Base-by-base conservation (phyloP, 2,329 filamentous ascomycete genomes). In the Phyllosticta citriasiana region DNA sequence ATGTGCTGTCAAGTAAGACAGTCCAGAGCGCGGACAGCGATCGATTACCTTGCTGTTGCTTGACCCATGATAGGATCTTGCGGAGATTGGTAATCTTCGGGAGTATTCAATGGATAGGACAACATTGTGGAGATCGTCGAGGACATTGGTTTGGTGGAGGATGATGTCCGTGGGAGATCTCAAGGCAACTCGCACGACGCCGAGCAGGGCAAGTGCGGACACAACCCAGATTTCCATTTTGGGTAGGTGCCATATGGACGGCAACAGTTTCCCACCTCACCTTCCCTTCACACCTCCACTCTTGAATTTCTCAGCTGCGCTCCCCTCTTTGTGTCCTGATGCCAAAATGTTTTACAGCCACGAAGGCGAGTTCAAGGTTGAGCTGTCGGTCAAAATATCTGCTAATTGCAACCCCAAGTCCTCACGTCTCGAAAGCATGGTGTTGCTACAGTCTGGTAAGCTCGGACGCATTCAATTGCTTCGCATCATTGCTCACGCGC, bases 391-490 rank as follows among this genome's bases (percentile, higher is more conserved):
- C 27, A 8, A 50, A 53, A 22, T 10, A 57, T 12, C 26, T 14
- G 59, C 69, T 74, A 33, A 74, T 64, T 3, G 40, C 40, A 12
- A 61, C 9, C n/a, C 54, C 33, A 57, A 86, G 84, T 99, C 63
- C 84, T 99, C 60, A 94, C 87, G 3, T 93, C 84, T 64, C 86
- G 86, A 70, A 88, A 94, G 72, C 89, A 97, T 82, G 94, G 94
- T 61, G 89, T 99, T 62, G 88, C 93, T 14, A 99, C 93, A 2
- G 87, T 99, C 63, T 99, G 94, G 93, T 96, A 80, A 69, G 83
- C 69, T 25, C 27, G 8, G 24, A 16, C 33, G 27, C 52, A 30
- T 10, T 30, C 19, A 19, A 12, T 2, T 24, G 57, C 16, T n/a
- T 27, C 47, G 35, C 27, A 35, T 50, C 40, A 54, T 63, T 33